Base-by-base conservation (phyloP, 768 basidiomycete species). In the Krasilnikovozyma curviuscula region DNA sequence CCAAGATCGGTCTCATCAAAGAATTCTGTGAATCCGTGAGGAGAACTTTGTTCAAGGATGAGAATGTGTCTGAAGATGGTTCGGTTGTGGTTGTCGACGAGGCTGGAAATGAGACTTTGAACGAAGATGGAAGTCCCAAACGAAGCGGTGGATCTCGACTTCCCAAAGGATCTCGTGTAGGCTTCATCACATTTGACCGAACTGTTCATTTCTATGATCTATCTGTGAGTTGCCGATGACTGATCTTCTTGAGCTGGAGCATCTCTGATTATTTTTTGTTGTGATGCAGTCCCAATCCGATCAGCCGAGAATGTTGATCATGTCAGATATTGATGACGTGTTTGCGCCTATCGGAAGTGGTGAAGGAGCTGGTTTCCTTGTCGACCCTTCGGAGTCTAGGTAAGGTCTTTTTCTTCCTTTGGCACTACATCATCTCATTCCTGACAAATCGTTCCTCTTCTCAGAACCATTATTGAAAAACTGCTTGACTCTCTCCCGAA, bases 261-360 rank as follows among this genome's bases (percentile, higher is more conserved):
- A 45, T 27, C 27, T 42, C 41, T 5, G 28, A 42, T 8, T 18
- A 29, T 18, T 18, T 42, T 3, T 42, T 30, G 41, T 30, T 49
- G 30, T 40, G 23, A 16, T 44, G 23, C 49, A 72, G 70, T 65
- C 68, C 57, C 67, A 73, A 60, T 62, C 66, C 24, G 65, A 64
- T 30, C 66, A 70, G 56, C 70, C 75, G 1, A 70, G 71, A 30
- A 79, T 89, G 70, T 69, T 89, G 37, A 74, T 97, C 37, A 73
- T 95, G 8, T 68, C 82, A 1, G 93, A 97, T 60, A 65, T 97
- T 31, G 80, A 85, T n/a, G 93, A 98, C 46, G 77, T 86, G 18
- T 97, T 89, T 64, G 64, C 82, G 1, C 93, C 93, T 0, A 62
- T 85, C 28, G 31, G 19, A 12, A 18, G 13, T n/a, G 40, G 19